Percentiles rank a stretch among this genome's conserved stretches.
Evolutionary conservation across 345 rosid genomes (phyloP).

Genomic region (Pelargonium nanum): DNA sequence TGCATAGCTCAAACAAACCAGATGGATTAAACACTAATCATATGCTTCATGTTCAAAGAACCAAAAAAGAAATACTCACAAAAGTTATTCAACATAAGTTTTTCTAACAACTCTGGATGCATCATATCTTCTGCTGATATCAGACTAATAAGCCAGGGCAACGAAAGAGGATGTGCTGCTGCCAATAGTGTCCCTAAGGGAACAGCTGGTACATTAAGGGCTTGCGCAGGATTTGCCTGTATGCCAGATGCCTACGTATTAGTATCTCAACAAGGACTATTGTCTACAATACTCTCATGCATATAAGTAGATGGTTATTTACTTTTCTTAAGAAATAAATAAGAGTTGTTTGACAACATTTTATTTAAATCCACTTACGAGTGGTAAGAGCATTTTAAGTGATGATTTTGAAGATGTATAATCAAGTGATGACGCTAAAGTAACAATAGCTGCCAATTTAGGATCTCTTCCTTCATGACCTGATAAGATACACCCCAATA

Average conservation of each 20-base stretch:
- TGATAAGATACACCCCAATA: slow-evolving; percentile 18
- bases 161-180: slow-evolving; percentile 82
- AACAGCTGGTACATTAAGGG: slow-evolving; percentile 84
- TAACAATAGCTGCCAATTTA: slow-evolving; percentile 58
- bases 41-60: not conserved
- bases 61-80: slow-evolving; percentile 38
- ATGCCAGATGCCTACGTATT: slow-evolving; percentile 10
- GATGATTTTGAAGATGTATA: slow-evolving; percentile 75
- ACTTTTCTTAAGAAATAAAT: slow-evolving; percentile 6
- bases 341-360: slow-evolving; percentile 6
- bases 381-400: slow-evolving; percentile 81
- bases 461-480: slow-evolving; percentile 72
- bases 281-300: too few species aligned
- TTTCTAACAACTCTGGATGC: slow-evolving; percentile 86
- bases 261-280: too few species aligned
- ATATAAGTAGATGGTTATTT: slow-evolving; percentile 4
- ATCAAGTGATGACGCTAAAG: slow-evolving; percentile 86
- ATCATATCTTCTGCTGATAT: slow-evolving; percentile 94
- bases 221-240: slow-evolving; percentile 98
- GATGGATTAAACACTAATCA: not conserved
- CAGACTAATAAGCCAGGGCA: slow-evolving; percentile 76
- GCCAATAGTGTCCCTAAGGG: slow-evolving; percentile 79
- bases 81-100: slow-evolving; percentile 84
- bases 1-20: too few species aligned
- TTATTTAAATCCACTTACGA: slow-evolving; percentile 38